These are phyloP conservation scores for Albifimbria verrucaria DNA, from an alignment of 2,329 filamentous ascomycete species.

Conservation along the genomic window DNA sequence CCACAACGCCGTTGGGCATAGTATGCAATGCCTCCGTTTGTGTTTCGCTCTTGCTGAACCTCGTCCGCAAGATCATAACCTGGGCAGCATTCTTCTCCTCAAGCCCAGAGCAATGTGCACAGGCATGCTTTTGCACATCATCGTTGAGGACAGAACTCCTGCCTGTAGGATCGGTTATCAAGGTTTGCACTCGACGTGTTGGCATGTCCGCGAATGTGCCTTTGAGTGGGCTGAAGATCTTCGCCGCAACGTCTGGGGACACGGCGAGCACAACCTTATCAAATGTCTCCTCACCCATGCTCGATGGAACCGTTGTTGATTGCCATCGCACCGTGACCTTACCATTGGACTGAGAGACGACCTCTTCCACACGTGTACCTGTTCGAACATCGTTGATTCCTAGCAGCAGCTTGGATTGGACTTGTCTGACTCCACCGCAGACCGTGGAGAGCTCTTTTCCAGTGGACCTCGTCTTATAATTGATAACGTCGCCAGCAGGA, in stretches of 20 bases:
- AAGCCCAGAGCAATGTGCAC: no score
- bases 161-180: conserved; percentile 34
- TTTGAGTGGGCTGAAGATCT: conserved; percentile 42
- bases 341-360: conserved; percentile 20
- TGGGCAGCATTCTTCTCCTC: no score
- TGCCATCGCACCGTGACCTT: conserved; percentile 33
- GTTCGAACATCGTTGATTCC: conserved; percentile 38
- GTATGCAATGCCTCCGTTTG: no score
- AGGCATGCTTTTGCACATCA: no score
- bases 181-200: conserved; percentile 43
- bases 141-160: no score
- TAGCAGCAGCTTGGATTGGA: conserved; percentile 40
- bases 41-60: no score
- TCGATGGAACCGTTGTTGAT: conserved; percentile 9
- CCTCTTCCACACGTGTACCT: conserved; percentile 31
- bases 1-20: no score
- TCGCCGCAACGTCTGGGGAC: conserved; percentile 48
- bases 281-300: conserved; percentile 35
- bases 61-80: no score
- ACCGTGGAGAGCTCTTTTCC: conserved; percentile 48
- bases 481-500: conserved; percentile 49
- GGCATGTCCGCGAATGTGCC: conserved; percentile 40
- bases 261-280: conserved; percentile 53
- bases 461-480: conserved; percentile 45
- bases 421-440: conserved; percentile 44